phyloP scores from a whole-genome alignment of 441 rosid genomes.

The Pelargonium fulgidum region DNA sequence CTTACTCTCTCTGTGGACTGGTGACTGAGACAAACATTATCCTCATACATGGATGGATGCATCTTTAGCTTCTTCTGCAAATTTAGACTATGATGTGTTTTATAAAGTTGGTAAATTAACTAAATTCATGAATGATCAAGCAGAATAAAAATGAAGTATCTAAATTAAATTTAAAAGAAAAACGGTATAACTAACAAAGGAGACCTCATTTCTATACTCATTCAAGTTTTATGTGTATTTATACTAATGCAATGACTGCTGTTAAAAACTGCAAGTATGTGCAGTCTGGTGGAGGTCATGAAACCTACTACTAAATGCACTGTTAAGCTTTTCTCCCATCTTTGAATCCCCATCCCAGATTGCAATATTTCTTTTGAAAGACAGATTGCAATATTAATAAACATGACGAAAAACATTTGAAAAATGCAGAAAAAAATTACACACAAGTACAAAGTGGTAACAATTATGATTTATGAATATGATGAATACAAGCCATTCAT shows the following conservation, averaged over 20 bases:
- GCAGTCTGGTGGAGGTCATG: not conserved
- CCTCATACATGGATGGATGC: conserved; percentile 42
- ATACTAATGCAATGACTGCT: not conserved
- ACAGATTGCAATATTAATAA: too few relatives aligned
- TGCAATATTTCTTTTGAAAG: too few relatives aligned
- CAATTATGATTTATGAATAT: too few relatives aligned
- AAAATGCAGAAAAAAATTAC: too few relatives aligned
- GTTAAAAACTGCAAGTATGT: not conserved
- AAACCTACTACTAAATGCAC: not conserved
- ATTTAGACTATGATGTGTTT: conserved; percentile 12
- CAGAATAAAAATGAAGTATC: not conserved
- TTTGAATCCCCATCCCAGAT: too few relatives aligned
- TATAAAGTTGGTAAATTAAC: conserved; percentile 12
- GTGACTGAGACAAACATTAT: conserved; percentile 9
- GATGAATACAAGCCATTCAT: too few relatives aligned
- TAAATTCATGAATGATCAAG: conserved; percentile 1
- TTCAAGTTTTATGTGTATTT: not conserved
- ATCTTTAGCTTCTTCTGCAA: conserved; percentile 39
- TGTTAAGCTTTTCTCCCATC: too few relatives aligned
- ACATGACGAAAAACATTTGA: too few relatives aligned
- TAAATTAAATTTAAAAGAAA: not conserved
- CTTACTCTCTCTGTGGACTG: conserved; percentile 30
- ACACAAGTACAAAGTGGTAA: too few relatives aligned
- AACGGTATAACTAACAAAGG: not conserved
- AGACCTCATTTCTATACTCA: not conserved